Evolutionary conservation across 2,329 filamentous ascomycete genomes (phyloP), one percentile per base, ranked within the genome.

Genomic region (Diplodia corticola): DNA sequence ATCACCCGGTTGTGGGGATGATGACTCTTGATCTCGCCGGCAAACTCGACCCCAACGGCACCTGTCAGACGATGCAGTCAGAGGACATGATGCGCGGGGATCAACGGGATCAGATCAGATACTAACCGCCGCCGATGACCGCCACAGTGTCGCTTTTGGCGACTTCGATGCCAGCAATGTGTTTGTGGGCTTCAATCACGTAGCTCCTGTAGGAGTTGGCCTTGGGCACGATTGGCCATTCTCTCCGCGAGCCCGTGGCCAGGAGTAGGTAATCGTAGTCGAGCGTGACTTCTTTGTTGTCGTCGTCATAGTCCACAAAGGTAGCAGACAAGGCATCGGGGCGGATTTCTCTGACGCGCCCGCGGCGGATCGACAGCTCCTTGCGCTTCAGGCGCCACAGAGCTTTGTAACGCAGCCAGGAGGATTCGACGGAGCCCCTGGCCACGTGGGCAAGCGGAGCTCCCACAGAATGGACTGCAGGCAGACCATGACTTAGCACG

Each of bases 31-130:
- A 93, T 80, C 78, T 95, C 91, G 1, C 89, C 87, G 0, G 91
- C 90, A 84, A 94, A 92, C 75, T 94, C 91, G 64, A 93, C 88
- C 9, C 91, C 91, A 1, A 93, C 91, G 6, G 91, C 91, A 59
- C 90, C 84, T 86, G 15, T 10, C 12, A 33, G 44, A 26, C 51
- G 44, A 24, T 33, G 44, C 24, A 37, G 13, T 40, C 65, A 35
- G 53, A 50, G 46, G 37, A 9, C 17, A 44, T 49, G 30, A 44
- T 49, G 13, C 15, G 37, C 28, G 51, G 35, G 30, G 63, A 54
- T 66, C 57, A 61, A 26, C 28, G 35, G 26, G 40, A 49, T 61
- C 57, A 33, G 57, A 61, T 49, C 7, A 60, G 35, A 28, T 37
- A 60, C 64, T 60, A 10, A 84, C 84, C 87, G 69, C 91, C 91